Evolutionary conservation across 495 filamentous ascomycete genomes (phyloP).

Genomic region (Tuber melanosporum): DNA sequence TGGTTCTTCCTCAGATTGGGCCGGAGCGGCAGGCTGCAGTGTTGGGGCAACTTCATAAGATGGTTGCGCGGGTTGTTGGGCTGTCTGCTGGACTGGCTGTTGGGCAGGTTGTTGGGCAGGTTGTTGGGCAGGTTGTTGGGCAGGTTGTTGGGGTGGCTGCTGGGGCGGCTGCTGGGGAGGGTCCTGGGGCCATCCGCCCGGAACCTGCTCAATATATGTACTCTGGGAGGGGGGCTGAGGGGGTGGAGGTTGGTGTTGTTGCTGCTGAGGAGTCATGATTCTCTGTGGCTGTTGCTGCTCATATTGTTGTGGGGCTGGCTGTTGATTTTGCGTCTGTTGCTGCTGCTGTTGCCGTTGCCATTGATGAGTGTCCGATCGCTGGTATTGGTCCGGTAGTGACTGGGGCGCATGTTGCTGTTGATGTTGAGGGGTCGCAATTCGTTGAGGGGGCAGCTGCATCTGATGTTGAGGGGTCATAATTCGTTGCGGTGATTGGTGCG

Average conservation of each 20-base stretch:
- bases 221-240: conserved; percentile 11
- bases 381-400: conserved; percentile 2
- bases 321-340: not conserved
- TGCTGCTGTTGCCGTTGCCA: not conserved
- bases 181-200: not conserved
- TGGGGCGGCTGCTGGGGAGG: not conserved
- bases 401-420: conserved; percentile 12
- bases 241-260: conserved; percentile 8
- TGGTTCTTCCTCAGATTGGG: conserved; percentile 22
- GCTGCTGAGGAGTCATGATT: conserved; percentile 10
- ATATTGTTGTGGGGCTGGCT: conserved; percentile 1
- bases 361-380: conserved; percentile 4
- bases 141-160: not conserved
- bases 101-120: not conserved
- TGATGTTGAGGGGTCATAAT: conserved; percentile 14
- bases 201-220: not conserved
- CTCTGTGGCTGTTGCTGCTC: conserved; percentile 3
- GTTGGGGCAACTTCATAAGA: conserved; percentile 5
- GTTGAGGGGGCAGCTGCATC: conserved; percentile 4
- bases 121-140: not conserved
- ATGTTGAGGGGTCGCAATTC: conserved; percentile 7
- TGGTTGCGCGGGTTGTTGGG: not conserved
- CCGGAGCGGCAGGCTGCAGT: not conserved
- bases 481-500: conserved; percentile 3
- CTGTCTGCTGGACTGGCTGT: too few species aligned